These are phyloP conservation scores for Peribolospora kevripleyi DNA, from an alignment of 768 basidiomycete species.

Conservation along the genomic window DNA sequence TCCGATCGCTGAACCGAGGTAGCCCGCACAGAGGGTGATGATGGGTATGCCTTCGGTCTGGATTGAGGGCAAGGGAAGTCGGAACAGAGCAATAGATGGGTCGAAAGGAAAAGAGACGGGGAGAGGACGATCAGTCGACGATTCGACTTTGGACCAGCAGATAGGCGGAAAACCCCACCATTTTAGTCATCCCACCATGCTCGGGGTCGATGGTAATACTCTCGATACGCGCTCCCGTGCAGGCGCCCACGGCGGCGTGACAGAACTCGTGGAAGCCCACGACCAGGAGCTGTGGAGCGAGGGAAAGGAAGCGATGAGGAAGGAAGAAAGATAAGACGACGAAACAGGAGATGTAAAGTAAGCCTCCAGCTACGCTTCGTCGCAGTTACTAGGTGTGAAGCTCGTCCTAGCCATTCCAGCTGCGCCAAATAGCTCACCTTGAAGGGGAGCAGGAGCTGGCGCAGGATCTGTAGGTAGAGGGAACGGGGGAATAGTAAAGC, in stretches of 20 bases:
- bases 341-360: too few species aligned
- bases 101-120: too few species aligned
- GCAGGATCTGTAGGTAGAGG: neutral
- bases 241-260: constrained; percentile 7
- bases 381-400: neutral
- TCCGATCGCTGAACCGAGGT: constrained; percentile 5
- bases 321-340: neutral
- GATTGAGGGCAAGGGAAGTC: too few species aligned
- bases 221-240: constrained; percentile 5
- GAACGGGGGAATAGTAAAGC: too few species aligned
- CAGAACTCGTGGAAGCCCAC: neutral
- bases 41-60: neutral
- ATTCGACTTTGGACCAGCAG: too few species aligned
- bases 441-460: constrained; percentile 11
- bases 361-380: too few species aligned
- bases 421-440: constrained; percentile 8
- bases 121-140: too few species aligned
- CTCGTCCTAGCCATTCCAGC: constrained; percentile 4
- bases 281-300: neutral
- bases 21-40: constrained; percentile 2
- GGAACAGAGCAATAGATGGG: too few species aligned
- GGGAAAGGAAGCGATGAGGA: neutral
- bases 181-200: constrained; percentile 6
- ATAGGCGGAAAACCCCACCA: neutral
- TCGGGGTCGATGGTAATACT: constrained; percentile 8